Evolutionary conservation across 108 stramenopile genomes (phyloP).

Genomic region (Cyclotella cryptica): DNA sequence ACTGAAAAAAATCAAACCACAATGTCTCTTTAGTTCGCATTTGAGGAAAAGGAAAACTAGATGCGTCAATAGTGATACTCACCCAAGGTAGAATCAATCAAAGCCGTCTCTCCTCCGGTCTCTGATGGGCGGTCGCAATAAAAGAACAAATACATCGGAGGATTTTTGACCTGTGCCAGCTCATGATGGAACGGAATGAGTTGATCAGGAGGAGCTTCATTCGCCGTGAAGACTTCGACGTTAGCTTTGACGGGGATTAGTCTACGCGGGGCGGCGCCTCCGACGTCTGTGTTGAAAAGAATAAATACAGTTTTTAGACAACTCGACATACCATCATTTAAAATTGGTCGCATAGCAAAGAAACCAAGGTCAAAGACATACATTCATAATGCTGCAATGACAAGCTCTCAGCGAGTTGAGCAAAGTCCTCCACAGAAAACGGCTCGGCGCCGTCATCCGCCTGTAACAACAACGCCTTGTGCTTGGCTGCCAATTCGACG

Average conservation of each 20-base stretch:
- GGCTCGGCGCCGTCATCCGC: constrained; percentile 48
- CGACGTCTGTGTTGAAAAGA: constrained; percentile 11
- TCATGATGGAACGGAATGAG: constrained; percentile 90
- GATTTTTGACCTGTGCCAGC: constrained; percentile 75
- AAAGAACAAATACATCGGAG: constrained; percentile 81
- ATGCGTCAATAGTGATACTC: background rate
- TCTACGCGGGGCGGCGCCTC: constrained; percentile 74
- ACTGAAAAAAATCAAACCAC: constrained; percentile 26
- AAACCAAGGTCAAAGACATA: background rate
- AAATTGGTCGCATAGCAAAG: background rate
- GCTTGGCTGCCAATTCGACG: constrained; percentile 55
- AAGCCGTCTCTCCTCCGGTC: constrained; percentile 82
- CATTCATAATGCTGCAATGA: constrained; percentile 64
- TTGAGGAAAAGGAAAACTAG: background rate
- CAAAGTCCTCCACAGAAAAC: constrained; percentile 72
- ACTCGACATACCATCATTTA: background rate
- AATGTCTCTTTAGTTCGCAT: background rate
- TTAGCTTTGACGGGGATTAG: constrained; percentile 65
- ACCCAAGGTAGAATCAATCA: constrained; percentile 75
- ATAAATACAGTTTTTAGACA: background rate
- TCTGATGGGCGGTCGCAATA: constrained; percentile 77
- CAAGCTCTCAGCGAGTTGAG: constrained; percentile 55
- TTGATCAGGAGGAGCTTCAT: constrained; percentile 80
- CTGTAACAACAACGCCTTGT: constrained; percentile 76
- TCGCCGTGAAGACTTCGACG: constrained; percentile 80